phyloP scores from a whole-genome alignment of 768 basidiomycete species.

The Pisolithus tinctorius region DNA sequence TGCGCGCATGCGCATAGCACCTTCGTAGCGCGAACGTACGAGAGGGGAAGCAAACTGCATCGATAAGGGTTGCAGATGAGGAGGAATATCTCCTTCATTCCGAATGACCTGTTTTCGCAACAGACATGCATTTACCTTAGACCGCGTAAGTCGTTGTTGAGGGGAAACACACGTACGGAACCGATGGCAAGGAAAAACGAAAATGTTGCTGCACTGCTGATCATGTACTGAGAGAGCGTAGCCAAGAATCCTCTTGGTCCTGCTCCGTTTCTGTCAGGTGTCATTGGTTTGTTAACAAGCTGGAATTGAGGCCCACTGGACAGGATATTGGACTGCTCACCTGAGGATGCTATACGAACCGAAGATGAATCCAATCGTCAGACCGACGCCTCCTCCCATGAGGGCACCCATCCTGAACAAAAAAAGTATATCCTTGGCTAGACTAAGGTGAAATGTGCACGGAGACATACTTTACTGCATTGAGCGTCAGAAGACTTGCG shows the following conservation, averaged over 20 bases:
- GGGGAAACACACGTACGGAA: conserved; percentile 48
- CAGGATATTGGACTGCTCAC: conserved; percentile 38
- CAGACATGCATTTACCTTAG: conserved; percentile 1
- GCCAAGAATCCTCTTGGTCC: conserved; percentile 87
- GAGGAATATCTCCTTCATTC: conserved; percentile 58
- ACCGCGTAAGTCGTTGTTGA: not conserved
- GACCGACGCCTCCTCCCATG: conserved; percentile 90
- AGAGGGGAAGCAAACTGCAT: conserved; percentile 50
- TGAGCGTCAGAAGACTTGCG: conserved; percentile 8
- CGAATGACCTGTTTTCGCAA: conserved; percentile 68
- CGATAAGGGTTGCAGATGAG: conserved; percentile 58
- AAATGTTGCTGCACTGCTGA: conserved; percentile 95
- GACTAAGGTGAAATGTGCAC: not conserved
- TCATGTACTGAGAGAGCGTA: conserved; percentile 97
- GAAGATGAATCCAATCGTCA: conserved; percentile 97
- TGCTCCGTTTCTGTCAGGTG: conserved; percentile 62
- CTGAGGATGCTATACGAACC: conserved; percentile 88
- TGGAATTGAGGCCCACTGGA: not conserved
- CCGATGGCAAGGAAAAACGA: conserved; percentile 95
- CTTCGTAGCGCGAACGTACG: conserved; percentile 60
- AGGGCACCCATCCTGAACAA: conserved; percentile 79
- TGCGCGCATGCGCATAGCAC: conserved; percentile 61
- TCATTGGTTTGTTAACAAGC: not conserved
- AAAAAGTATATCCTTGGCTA: conserved; percentile 5
- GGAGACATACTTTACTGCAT: conserved; percentile 52